Percentiles rank a stretch among this genome's conserved stretches.
Conservation (phyloP, 1,284 basidiomycete species). For the Apiotrichum porosum region DNA sequence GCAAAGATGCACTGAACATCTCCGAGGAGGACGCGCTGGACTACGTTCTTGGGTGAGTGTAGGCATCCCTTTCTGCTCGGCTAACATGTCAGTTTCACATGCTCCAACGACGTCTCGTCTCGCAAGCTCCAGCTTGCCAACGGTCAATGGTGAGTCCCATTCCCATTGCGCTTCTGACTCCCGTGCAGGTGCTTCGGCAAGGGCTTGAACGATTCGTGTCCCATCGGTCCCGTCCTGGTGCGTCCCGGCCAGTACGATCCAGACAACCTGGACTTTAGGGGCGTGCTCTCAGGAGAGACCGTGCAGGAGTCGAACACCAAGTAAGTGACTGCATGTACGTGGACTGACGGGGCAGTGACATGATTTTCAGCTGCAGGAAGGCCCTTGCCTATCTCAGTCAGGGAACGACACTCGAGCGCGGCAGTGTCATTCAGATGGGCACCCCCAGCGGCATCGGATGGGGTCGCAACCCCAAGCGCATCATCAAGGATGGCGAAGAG, state of each 20-base stretch:
- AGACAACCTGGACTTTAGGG: slow-evolving; percentile 17
- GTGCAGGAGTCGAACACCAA: slow-evolving; percentile 19
- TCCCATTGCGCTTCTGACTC: too few species aligned
- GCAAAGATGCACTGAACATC: slow-evolving; percentile 51
- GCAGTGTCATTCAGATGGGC: slow-evolving; percentile 69
- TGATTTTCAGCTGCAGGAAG: slow-evolving; percentile 48
- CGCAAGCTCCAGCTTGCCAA: slow-evolving; percentile 36
- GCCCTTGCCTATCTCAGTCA: slow-evolving; percentile 67
- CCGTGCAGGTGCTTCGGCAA: slow-evolving; percentile 45
- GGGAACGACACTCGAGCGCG: slow-evolving; percentile 76
- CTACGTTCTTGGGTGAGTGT: slow-evolving; percentile 51
- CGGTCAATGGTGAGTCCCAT: too few species aligned
- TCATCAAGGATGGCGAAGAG: slow-evolving; percentile 44
- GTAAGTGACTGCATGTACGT: too few species aligned
- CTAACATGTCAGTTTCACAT: slow-evolving; percentile 48
- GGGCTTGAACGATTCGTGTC: slow-evolving; percentile 48
- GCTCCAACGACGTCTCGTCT: slow-evolving; percentile 48
- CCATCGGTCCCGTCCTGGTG: slow-evolving; percentile 46
- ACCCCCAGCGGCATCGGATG: slow-evolving; percentile 49
- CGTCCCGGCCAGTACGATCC: slow-evolving; percentile 18
- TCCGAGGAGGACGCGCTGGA: slow-evolving; percentile 51
- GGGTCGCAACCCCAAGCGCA: slow-evolving; percentile 30
- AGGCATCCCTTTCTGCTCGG: too few species aligned
- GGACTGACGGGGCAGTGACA: too few species aligned
- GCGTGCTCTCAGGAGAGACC: slow-evolving; percentile 16